Conservation (phyloP, 1,284 basidiomycete species). For the Melampsora larici-populina region DNA sequence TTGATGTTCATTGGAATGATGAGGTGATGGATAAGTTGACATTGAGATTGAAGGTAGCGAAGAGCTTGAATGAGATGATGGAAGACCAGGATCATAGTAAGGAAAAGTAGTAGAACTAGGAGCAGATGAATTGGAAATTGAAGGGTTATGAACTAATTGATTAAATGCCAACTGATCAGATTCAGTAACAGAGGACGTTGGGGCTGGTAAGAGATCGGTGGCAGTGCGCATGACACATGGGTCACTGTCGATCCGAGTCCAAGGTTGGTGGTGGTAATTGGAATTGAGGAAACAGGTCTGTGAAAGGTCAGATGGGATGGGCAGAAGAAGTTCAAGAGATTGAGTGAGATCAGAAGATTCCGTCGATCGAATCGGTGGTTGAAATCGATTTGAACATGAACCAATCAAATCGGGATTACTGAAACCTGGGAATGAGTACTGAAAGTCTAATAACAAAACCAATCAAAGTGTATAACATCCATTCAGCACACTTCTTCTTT, state of each 20-base stretch:
- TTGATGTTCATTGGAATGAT: not conserved
- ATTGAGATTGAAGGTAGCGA: not conserved
- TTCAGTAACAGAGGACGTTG: not conserved
- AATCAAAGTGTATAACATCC: too few species aligned
- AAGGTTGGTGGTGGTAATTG: too few species aligned
- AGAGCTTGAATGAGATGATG: not conserved
- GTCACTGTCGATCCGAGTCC: too few species aligned
- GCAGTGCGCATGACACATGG: not conserved
- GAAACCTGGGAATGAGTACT: too few species aligned
- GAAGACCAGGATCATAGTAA: not conserved
- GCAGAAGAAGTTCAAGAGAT: not conserved
- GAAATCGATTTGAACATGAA: not conserved
- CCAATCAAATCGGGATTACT: too few species aligned
- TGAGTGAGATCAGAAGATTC: too few species aligned
- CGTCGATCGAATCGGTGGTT: not conserved
- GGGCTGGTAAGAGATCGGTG: conserved; percentile 1
- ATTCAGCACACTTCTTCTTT: too few species aligned
- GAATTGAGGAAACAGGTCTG: too few species aligned
- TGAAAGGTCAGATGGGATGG: not conserved
- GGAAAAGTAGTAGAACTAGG: not conserved
- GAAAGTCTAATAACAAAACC: too few species aligned
- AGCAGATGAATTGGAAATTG: not conserved
- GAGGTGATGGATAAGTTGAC: not conserved
- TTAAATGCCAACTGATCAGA: not conserved
- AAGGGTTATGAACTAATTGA: not conserved